Percentiles rank a stretch among this genome's conserved stretches.
phyloP scores from a whole-genome alignment of 768 basidiomycete genomes.

The Podaxis sp. region DNA sequence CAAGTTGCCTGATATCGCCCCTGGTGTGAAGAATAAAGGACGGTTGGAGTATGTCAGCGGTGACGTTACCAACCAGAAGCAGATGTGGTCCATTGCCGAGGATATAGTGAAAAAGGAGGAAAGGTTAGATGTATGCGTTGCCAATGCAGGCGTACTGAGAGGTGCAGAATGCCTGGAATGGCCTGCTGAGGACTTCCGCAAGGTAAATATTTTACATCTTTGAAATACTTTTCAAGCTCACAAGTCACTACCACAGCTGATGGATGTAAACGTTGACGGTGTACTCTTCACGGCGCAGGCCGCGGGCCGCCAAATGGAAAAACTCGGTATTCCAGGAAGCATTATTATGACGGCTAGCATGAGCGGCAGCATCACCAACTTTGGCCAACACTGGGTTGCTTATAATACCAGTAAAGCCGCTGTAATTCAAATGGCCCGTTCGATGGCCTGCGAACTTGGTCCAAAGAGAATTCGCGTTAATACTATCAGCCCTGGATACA shows the following conservation, averaged over 20 bases:
- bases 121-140: constrained; percentile 63
- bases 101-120: constrained; percentile 59
- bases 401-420: constrained; percentile 77
- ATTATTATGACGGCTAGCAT: constrained; percentile 63
- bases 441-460: constrained; percentile 76
- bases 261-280: constrained; percentile 62
- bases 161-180: constrained; percentile 56
- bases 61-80: constrained; percentile 58
- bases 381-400: constrained; percentile 60
- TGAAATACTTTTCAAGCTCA: background rate
- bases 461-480: constrained; percentile 69
- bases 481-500: constrained; percentile 69
- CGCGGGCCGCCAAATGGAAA: constrained; percentile 56
- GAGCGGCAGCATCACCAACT: constrained; percentile 61
- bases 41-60: constrained; percentile 48
- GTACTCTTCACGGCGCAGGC: constrained; percentile 63
- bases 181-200: constrained; percentile 52
- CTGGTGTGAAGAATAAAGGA: constrained; percentile 24
- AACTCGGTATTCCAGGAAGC: constrained; percentile 46
- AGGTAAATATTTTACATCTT: constrained; percentile 33
- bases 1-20: constrained; percentile 5
- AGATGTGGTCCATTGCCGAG: constrained; percentile 45
- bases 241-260: constrained; percentile 24
- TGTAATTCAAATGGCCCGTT: constrained; percentile 78
- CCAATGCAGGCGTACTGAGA: constrained; percentile 63